Evolutionary conservation across 2,329 filamentous ascomycete species (phyloP), one percentile per base, ranked within the genome.

Genomic region (Ophiostoma ulmi): DNA sequence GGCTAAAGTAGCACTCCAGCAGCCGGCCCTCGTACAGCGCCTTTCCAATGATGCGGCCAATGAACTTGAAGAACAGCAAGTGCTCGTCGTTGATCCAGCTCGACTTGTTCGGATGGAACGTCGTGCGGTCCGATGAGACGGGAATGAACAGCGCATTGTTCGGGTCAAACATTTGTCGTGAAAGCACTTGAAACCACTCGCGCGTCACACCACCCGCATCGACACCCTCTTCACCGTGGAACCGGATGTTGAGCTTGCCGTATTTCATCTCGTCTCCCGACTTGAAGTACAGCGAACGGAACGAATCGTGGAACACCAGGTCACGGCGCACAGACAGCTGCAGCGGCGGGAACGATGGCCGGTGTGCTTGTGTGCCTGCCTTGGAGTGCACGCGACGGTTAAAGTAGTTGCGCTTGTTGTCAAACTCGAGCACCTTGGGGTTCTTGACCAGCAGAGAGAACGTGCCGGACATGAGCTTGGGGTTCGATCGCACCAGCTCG

Each of bases 401-500:
- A 84, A 99, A 99, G 85, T 96, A 99, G 81, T 97, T 98, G 76
- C 95, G 93, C 84, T 99, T 99, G 83, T 99, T 99, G 82, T 99
- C 95, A 77, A 99, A 99, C 78, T 99, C 95, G 14, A 99, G 84
- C 3, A 99, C 96, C 85, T 98, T 99, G 36, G 95, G 96, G 78
- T 99, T 99, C 84, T 97, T 97, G 73, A 98, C 95, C 67, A 99
- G 83, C 20, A 99, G 85, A 13, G 94, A 94, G 81, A 99, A 97
- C 2, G 94, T 97, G 69, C 95, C 95, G 72, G 94, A 97, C 96
- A 99, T 99, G 74, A 99, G 88, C 80, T 97, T 97, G 39, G 96
- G 95, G 75, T 97, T 98, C 77, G 97, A 93, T 74, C 96, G 91
- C 70, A 99, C 95, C 74, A 99, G 90, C 79, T 99, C 95, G 78